Evolutionary conservation across 129 eudicot genomes (phyloP).

Genomic region (Centrapalus pauciflorus): DNA sequence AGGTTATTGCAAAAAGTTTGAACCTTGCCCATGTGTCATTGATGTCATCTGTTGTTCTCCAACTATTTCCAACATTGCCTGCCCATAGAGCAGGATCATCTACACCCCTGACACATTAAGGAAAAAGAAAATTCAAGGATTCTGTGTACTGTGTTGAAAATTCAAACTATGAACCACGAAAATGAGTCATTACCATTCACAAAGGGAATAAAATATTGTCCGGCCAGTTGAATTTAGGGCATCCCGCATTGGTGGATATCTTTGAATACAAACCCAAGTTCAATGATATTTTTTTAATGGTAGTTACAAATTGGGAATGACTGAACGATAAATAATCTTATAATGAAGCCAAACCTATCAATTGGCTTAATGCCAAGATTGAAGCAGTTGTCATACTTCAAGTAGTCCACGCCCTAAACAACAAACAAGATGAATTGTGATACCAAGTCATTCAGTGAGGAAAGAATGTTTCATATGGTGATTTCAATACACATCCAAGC

Average conservation of each 20-base stretch:
- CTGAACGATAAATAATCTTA: not conserved
- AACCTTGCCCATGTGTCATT: conserved; percentile 94
- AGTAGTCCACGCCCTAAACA: conserved; percentile 79
- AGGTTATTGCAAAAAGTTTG: conserved; percentile 7
- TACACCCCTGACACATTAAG: conserved; percentile 62
- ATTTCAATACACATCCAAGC: not conserved
- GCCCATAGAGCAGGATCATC: conserved; percentile 99
- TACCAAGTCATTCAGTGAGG: not conserved
- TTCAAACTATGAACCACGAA: not conserved
- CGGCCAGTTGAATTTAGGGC: conserved; percentile 81
- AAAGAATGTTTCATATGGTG: not conserved
- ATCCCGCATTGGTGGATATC: conserved; percentile 97
- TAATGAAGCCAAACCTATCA: conserved; percentile 44
- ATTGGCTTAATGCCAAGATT: conserved; percentile 80
- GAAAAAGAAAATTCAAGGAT: not conserved
- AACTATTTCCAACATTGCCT: conserved; percentile 79
- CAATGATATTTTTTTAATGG: not conserved
- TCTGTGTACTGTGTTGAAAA: not conserved
- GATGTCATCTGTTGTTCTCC: conserved; percentile 97
- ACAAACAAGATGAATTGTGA: conserved; percentile 2
- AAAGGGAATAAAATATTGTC: conserved; percentile 81
- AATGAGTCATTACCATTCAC: conserved; percentile 69
- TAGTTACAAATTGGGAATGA: not conserved
- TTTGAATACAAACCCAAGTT: conserved; percentile 18
- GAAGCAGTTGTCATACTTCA: conserved; percentile 98